Base-by-base conservation (phyloP, 2,329 filamentous ascomycete genomes). In the Trichoderma sp. region DNA sequence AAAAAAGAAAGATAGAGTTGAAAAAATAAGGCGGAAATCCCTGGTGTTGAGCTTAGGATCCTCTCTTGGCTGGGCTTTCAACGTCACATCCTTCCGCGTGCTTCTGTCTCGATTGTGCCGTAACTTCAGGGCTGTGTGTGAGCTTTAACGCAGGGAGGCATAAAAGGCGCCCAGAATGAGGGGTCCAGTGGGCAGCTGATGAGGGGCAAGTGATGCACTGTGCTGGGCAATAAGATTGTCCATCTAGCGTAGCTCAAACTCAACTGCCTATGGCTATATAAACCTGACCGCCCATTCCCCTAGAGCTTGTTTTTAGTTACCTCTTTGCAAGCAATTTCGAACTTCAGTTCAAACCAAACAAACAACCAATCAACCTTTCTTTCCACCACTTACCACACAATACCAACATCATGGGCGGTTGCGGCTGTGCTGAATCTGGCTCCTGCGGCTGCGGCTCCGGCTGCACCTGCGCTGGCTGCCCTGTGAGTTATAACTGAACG, bases 391-490 rank as follows among this genome's bases (percentile, higher is more conserved):
- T 18, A 63, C 27, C 29, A 69, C 27, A 14, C 66, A 66, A 50
- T n/a, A 66, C n/a, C 62, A 76, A 81, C 81, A 86, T 76, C 79
- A 87, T 87, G 85, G 81, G 81, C 80, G 84, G 82, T 80, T 87
- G 84, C 78, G 85, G 85, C 80, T 86, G 85, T 77, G 79, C 84
- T 78, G 79, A 82, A 69, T 83, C 84, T 77, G 85, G 85, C 78
- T 79, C 83, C 71, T 87, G 85, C 80, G 79, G 80, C 80, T 87
- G 85, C 81, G 85, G 85, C 79, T 80, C 81, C 35, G 59, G 78
- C 81, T 87, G 85, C 85, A 83, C 84, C 77, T 87, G 85, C 78
- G 78, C 80, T 64, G 81, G 81, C 80, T 87, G 85, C 84, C 85
- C 85, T 78, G 85, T 87, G 83, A 80, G 85, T 82, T 9, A 24